Evolutionary conservation across 2,329 filamentous ascomycete species (phyloP), one percentile per base, ranked within the genome.

Genomic region (Fusarium sterilihyphosum): DNA sequence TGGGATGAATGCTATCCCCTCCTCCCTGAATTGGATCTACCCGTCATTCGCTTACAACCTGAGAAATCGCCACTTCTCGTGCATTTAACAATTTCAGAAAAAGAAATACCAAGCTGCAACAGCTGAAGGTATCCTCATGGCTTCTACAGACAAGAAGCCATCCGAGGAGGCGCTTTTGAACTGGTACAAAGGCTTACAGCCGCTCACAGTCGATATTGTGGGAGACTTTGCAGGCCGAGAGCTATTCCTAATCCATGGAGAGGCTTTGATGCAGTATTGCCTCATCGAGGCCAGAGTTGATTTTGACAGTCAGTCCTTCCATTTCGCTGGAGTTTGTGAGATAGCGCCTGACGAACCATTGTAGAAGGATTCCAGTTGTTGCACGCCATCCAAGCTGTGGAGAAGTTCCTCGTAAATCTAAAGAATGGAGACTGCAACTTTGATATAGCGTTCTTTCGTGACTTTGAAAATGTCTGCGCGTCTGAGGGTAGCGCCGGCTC

Each of bases 61-160:
- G 13, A 18, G 47, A 33, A n/a, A 18, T 1, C 11, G 16, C 10
- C 47, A 31, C 10, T 33, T 33, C 14, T 50, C 14, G 47, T 50
- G 4, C 22, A 13, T 7, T 7, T 16, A 8, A 0, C 14, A 9
- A 6, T 33, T 33, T 0, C 1, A 6, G 14, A 50, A 22, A 50
- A n/a, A 33, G 17, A n/a, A 31, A 13, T 13, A 13, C 22, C 8
- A 9, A 50, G 22, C 5, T n/a, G 13, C 7, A n/a, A 18, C 29
- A 50, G 7, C 29, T 3, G 14, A 50, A 50, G 14, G 12, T 18
- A 50, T 33, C 22, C 0, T 33, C 14, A 50, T 50, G 47, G 47
- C 29, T 50, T 50, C 29, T 2, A 6, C 47, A n/a, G 8, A 7
- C 14, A 33, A 9, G 29, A 50, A 50, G 22, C 1, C 29, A 33